A percentile compares a stretch with the other conserved stretches of the same genome.
Conservation (phyloP, 116 monocot genomes). For the Iris pallida region DNA sequence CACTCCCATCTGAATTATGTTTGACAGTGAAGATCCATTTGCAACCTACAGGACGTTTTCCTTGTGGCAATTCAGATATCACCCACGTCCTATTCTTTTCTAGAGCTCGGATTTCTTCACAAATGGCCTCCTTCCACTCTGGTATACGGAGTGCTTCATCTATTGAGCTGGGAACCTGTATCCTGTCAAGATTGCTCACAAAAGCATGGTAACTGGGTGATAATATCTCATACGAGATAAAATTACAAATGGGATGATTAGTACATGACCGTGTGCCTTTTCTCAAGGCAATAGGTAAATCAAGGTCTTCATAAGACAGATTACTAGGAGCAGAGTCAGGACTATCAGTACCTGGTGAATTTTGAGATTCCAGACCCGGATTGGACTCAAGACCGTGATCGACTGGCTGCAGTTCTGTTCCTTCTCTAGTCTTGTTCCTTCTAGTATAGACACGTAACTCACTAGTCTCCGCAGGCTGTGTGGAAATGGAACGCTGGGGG, state of each 20-base stretch:
- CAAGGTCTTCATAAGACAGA: not conserved
- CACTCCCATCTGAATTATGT: not conserved
- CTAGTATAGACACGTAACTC: not conserved
- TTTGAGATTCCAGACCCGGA: not conserved
- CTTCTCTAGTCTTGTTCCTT: not conserved
- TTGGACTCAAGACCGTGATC: not conserved
- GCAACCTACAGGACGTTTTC: not conserved
- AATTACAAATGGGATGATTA: not conserved
- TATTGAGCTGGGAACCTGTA: conserved; percentile 1
- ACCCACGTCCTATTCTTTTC: not conserved
- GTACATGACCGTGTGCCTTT: not conserved
- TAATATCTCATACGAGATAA: not conserved
- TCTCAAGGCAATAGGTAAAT: not conserved
- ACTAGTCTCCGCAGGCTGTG: not conserved
- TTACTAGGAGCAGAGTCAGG: not conserved
- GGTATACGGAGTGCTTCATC: not conserved
- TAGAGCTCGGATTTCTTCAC: conserved; percentile 2
- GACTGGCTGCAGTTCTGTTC: not conserved
- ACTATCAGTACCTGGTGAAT: not conserved
- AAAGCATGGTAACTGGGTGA: conserved; percentile 1
- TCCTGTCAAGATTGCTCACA: not conserved
- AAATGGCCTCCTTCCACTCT: too few species aligned
- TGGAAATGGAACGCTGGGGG: not conserved
- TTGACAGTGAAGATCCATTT: not conserved
- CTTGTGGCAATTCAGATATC: not conserved